Evolutionary conservation across 768 basidiomycete genomes (phyloP).

Genomic region (Pleurotus ostreatus): DNA sequence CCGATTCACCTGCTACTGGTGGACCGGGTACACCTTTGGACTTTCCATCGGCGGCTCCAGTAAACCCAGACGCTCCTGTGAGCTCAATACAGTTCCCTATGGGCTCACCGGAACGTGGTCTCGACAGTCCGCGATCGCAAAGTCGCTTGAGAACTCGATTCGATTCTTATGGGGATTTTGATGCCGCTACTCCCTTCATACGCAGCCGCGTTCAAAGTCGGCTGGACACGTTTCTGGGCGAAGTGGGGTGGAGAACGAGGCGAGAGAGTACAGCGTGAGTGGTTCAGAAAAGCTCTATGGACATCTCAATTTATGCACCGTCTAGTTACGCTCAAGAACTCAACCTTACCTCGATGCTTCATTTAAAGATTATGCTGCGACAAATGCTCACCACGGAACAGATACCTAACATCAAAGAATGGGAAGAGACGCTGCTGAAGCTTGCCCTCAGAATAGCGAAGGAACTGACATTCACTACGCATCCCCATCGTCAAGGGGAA

Average conservation of each 20-base stretch:
- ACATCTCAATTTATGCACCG: slow-evolving; percentile 8
- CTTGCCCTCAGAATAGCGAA: slow-evolving; percentile 84
- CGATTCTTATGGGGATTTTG: slow-evolving; percentile 70
- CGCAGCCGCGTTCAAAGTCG: slow-evolving; percentile 83
- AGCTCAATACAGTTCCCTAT: slow-evolving; percentile 82
- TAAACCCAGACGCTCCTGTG: slow-evolving; percentile 44
- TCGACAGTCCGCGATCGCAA: slow-evolving; percentile 52
- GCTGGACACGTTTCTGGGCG: slow-evolving; percentile 51
- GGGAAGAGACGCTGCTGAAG: slow-evolving; percentile 82
- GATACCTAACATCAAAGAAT: slow-evolving; percentile 79
- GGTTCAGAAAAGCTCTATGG: not conserved
- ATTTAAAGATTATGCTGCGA: slow-evolving; percentile 85
- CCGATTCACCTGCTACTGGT: slow-evolving; percentile 36
- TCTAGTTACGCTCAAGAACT: slow-evolving; percentile 78
- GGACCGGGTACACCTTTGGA: slow-evolving; percentile 53
- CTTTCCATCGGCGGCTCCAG: slow-evolving; percentile 52
- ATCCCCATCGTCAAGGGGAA: slow-evolving; percentile 75
- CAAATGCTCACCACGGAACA: slow-evolving; percentile 84
- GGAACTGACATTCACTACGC: slow-evolving; percentile 72
- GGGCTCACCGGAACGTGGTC: slow-evolving; percentile 67
- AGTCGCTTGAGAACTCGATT: slow-evolving; percentile 57
- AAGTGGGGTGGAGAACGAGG: slow-evolving; percentile 82
- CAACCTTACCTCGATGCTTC: slow-evolving; percentile 81
- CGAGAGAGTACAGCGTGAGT: slow-evolving; percentile 88
- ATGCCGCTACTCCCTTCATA: slow-evolving; percentile 72